Base-by-base conservation (phyloP, 1,284 basidiomycete genomes). In the Singerocomus inundabilis region DNA sequence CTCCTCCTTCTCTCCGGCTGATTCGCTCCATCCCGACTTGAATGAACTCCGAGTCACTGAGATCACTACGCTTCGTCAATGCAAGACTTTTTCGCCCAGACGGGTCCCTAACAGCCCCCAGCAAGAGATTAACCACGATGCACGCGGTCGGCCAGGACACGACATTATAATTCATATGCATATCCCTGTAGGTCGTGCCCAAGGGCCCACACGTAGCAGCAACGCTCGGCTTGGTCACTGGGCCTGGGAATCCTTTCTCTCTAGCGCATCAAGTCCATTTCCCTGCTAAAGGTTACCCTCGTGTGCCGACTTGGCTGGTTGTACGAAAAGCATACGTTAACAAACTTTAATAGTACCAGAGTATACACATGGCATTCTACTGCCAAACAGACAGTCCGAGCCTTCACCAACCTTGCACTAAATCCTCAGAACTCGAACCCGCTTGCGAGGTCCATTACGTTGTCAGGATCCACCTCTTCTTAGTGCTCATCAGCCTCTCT, bases 391-490 rank as follows among this genome's bases (percentile, higher is more conserved):
- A 53, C n/a, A 50, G 54, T 57, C 41, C 46, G 18, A 44, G 33
- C 24, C 16, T n/a, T 46, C 12, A 24, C 33, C 28, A 49, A 40
- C 35, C 18, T 21, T 39, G 10, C 18, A 28, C 6, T 2, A 16
- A 34, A 26, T 10, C 26, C 26, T 57, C 44, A 46, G 11, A 62
- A 55, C 46, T 57, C 62, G 57, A 66, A 64, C 5, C 81, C 82
- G 6, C 81, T 82, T 13, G 80, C 70, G n/a, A 82, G 73, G 12
- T 67, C 72, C 80, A 84, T 84, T 25, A 82, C 71, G 56, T 78
- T 73, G 7, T 60, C 48, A 0, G 81, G 81, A 56, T 84, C 82
- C 46, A 76, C 70, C 44, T 50, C 49, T 56, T 60, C 61, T 76
- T 79, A 21, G 81, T 63, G 8, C 46, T 55, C 45, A 62, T 53